A percentile compares a stretch with the other conserved stretches of the same genome.
Conservation (phyloP, 2,329 filamentous ascomycete genomes). For the Alternaria sp. region DNA sequence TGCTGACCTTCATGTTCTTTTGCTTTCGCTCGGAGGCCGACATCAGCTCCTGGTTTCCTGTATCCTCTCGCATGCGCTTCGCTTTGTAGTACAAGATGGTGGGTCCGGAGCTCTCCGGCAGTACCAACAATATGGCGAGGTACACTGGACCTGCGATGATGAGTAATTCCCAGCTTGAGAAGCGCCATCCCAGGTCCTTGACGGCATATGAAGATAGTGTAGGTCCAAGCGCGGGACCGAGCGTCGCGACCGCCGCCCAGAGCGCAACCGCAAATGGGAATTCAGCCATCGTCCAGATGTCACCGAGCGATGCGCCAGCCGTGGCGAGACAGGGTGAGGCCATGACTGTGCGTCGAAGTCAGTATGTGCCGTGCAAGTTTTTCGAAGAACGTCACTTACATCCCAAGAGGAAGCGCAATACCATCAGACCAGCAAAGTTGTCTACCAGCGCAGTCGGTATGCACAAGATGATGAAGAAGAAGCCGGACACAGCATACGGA, state of each 20-base stretch:
- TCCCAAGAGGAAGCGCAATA: slow-evolving; percentile 51
- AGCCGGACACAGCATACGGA: slow-evolving; percentile 71
- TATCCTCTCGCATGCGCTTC: slow-evolving; percentile 70
- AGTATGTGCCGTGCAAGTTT: not conserved
- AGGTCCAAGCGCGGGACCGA: slow-evolving; percentile 68
- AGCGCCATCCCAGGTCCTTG: slow-evolving; percentile 75
- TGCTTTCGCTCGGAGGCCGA: slow-evolving; percentile 80
- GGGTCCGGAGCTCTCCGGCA: slow-evolving; percentile 86
- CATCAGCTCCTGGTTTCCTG: slow-evolving; percentile 70
- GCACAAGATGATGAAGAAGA: slow-evolving; percentile 70
- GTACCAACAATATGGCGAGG: slow-evolving; percentile 77
- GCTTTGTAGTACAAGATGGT: slow-evolving; percentile 64
- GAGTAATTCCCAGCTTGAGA: slow-evolving; percentile 84
- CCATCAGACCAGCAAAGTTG: slow-evolving; percentile 68
- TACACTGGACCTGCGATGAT: slow-evolving; percentile 76
- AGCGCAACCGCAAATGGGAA: slow-evolving; percentile 51
- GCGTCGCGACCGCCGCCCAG: slow-evolving; percentile 50
- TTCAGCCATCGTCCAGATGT: slow-evolving; percentile 48
- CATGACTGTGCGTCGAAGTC: slow-evolving; percentile 25
- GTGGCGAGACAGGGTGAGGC: slow-evolving; percentile 45
- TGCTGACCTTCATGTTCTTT: slow-evolving; percentile 37
- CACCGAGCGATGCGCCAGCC: slow-evolving; percentile 41
- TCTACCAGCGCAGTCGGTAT: slow-evolving; percentile 68
- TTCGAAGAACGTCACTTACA: slow-evolving; percentile 3
- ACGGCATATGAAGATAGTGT: slow-evolving; percentile 76